These are phyloP conservation scores for Backusella liffmaniae DNA, from an alignment of 192 early-diverging fungal genomes.

Conservation along the genomic window DNA sequence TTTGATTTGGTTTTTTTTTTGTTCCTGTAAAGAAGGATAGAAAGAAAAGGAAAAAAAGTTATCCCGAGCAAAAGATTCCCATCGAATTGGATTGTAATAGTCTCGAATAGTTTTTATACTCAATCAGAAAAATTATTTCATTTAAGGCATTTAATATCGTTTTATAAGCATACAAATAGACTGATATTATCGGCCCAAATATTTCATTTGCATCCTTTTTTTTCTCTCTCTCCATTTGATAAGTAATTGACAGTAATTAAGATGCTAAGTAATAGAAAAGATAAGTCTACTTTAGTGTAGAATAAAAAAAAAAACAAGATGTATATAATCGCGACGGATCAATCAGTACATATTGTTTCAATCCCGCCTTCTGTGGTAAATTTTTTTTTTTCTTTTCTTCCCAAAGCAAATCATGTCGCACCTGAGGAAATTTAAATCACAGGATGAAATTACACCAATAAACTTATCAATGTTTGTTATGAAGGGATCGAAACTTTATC, in stretches of 20 bases:
- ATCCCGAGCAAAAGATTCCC: no score
- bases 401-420: background rate
- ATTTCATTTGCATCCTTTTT: no score
- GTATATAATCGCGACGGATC: background rate
- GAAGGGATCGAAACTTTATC: background rate
- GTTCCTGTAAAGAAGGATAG: background rate
- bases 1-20: background rate
- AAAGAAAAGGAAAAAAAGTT: background rate
- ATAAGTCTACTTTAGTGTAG: no score
- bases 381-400: background rate
- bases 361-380: background rate
- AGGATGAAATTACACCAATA: constrained; percentile 1
- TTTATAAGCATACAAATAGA: background rate
- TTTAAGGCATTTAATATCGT: background rate
- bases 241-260: no score
- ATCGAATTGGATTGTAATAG: no score
- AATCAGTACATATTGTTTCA: background rate
- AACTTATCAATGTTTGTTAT: background rate
- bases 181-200: no score
- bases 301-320: no score
- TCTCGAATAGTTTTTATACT: background rate
- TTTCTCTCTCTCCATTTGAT: no score
- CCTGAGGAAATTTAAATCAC: background rate
- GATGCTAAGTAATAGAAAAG: no score
- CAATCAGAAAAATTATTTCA: background rate